Percentiles rank a stretch among this genome's conserved stretches.
These are phyloP conservation scores for Phytopythium kandeliae DNA, from an alignment of 352 stramenopile genomes.

Conservation along the genomic window DNA sequence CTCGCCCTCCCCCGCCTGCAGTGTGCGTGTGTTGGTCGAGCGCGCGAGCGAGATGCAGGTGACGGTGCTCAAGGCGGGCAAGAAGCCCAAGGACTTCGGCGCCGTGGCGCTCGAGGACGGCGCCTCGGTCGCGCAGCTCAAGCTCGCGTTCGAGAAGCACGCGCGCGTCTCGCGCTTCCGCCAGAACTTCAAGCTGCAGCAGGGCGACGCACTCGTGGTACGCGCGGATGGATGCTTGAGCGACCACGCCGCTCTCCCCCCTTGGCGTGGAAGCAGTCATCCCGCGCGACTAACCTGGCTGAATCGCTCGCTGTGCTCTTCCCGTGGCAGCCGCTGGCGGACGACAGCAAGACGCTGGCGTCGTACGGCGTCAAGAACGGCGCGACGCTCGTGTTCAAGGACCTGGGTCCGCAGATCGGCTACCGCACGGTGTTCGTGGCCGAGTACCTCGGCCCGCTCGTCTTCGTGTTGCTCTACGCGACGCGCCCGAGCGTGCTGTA, in stretches of 20 bases:
- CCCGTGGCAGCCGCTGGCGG: slow-evolving; percentile 28
- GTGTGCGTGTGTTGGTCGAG: too few species aligned
- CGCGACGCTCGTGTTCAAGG: slow-evolving; percentile 61
- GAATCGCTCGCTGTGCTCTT: too few species aligned
- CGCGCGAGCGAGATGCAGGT: slow-evolving; percentile 38
- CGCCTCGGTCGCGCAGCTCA: slow-evolving; percentile 45
- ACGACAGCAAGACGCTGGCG: slow-evolving; percentile 51
- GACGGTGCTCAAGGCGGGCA: slow-evolving; percentile 51
- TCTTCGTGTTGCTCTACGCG: slow-evolving; percentile 81
- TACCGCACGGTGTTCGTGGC: slow-evolving; percentile 86
- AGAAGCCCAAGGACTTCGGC: slow-evolving; percentile 51
- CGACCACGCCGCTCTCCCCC: too few species aligned
- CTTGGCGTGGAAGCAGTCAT: too few species aligned
- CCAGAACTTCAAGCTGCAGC: slow-evolving; percentile 56
- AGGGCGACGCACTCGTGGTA: slow-evolving; percentile 25
- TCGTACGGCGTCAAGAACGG: slow-evolving; percentile 49
- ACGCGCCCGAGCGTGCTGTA: slow-evolving; percentile 70
- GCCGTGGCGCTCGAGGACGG: slow-evolving; percentile 24
- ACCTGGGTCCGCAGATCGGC: slow-evolving; percentile 83
- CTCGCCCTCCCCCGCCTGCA: too few species aligned
- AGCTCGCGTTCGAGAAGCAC: slow-evolving; percentile 47
- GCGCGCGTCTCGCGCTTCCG: slow-evolving; percentile 47
- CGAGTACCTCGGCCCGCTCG: slow-evolving; percentile 82
- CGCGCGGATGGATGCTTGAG: neutral
- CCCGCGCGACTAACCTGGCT: neutral